Conservation (phyloP, 2,329 filamentous ascomycete genomes). For the Aspergillus ustus region DNA sequence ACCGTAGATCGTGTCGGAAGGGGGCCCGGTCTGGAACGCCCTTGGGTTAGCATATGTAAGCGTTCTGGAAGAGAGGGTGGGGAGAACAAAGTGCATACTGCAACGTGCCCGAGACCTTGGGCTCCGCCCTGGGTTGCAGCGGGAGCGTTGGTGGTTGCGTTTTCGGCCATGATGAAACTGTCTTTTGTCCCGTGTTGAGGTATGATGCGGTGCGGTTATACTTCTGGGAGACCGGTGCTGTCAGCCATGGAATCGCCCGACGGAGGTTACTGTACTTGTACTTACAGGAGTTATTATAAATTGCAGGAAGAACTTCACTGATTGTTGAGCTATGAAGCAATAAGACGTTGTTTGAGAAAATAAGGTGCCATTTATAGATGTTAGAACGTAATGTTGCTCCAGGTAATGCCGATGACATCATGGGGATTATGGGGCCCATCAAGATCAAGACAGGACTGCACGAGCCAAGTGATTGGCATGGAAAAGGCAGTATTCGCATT, state of each 20-base stretch:
- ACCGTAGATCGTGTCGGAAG: slow-evolving; percentile 31
- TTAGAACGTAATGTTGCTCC: not conserved
- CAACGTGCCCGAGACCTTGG: slow-evolving; percentile 31
- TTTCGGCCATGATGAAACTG: not conserved
- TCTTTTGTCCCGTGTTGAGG: not conserved
- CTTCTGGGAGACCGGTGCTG: not conserved
- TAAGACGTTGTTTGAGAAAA: not conserved
- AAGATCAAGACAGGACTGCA: not conserved
- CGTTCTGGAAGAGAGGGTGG: not conserved
- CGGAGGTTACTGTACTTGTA: not conserved
- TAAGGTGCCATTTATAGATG: not conserved
- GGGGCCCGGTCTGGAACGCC: slow-evolving; percentile 24
- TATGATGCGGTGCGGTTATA: not conserved
- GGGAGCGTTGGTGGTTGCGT: slow-evolving; percentile 1
- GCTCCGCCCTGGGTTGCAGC: slow-evolving; percentile 7
- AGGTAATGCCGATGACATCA: not conserved
- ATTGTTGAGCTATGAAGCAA: not conserved
- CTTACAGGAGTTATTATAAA: not conserved
- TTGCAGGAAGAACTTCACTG: not conserved
- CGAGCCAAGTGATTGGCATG: not conserved
- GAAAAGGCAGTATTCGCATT: not conserved
- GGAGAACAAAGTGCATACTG: slow-evolving; percentile 23
- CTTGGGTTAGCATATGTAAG: not conserved
- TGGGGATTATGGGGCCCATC: not conserved
- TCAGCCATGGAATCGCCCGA: not conserved